Base-by-base conservation (phyloP, 2,329 filamentous ascomycete genomes). In the Apiospora pterosperma region DNA sequence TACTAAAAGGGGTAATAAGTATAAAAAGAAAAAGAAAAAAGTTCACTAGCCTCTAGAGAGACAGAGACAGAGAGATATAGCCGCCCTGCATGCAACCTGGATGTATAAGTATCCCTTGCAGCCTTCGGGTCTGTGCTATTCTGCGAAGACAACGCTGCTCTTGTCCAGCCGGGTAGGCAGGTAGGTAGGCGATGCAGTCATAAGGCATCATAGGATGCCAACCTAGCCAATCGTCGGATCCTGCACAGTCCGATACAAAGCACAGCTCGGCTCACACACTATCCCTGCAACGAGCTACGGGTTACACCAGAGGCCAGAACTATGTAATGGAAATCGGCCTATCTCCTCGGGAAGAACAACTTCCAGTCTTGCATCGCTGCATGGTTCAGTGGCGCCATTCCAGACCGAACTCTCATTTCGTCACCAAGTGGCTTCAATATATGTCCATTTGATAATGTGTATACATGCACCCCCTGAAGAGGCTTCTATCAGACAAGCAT, bases 1-100 rank as follows among this genome's bases (percentile, higher is more conserved):
- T 55, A 55, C 48, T 55, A 28, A 55, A 55, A 55, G 48, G 48
- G 48, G 48, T 55, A 55, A 55, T 55, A 55, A 21, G n/a, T 42
- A 10, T n/a, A 8, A 52, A 19, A 55, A 34, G 28, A 21, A 55
- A 28, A 31, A 52, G 11, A 11, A 10, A 19, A 19, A n/a, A 55
- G 4, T 28, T 31, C 44, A 31, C 12, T 31, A 41, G 19, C 14
- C 4, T 6, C 16, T 4, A 23, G 19, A 41, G 19, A 41, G 10
- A 41, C 19, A 41, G 39, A 21, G 19, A 19, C 19, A 19, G n/a
- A 6, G 16, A 14, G 38, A n/a, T n/a, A n/a, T n/a, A n/a, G n/a
- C n/a, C n/a, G n/a, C n/a, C n/a, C n/a, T n/a, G n/a, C n/a, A n/a
- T n/a, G n/a, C n/a, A n/a, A n/a, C n/a, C n/a, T n/a, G n/a, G n/a